Conservation (phyloP, 2,329 filamentous ascomycete species). For the Exophiala oligosperma region DNA sequence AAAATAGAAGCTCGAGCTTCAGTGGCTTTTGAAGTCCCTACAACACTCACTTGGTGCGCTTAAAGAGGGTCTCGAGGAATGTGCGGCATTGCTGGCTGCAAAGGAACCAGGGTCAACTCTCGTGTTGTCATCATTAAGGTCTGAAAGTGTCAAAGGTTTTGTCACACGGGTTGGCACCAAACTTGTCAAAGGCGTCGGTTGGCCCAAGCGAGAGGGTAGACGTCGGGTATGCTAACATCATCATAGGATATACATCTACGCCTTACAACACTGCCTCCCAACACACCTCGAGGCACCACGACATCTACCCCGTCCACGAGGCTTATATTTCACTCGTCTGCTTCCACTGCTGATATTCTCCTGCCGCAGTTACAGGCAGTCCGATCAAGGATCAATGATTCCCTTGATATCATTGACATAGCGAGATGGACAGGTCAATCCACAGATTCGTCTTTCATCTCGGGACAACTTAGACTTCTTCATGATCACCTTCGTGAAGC, state of each 20-base stretch:
- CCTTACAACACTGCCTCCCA: slow-evolving; percentile 64
- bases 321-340: slow-evolving; percentile 53
- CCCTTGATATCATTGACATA: slow-evolving; percentile 78
- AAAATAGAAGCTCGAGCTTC: slow-evolving; percentile 49
- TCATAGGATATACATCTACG: slow-evolving; percentile 73
- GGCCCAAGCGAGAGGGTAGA: no score
- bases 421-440: slow-evolving; percentile 70
- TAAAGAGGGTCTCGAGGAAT: slow-evolving; percentile 78
- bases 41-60: slow-evolving; percentile 62
- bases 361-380: slow-evolving; percentile 71
- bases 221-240: no score
- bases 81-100: slow-evolving; percentile 80
- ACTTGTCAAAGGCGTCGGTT: slow-evolving; percentile 81
- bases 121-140: slow-evolving; percentile 81
- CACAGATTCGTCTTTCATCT: slow-evolving; percentile 58
- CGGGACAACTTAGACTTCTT: slow-evolving; percentile 58
- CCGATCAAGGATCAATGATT: slow-evolving; percentile 75
- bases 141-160: slow-evolving; percentile 88
- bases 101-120: slow-evolving; percentile 84
- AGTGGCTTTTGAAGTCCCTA: slow-evolving; percentile 63
- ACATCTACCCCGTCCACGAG: slow-evolving; percentile 49
- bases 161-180: slow-evolving; percentile 88
- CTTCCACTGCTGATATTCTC: slow-evolving; percentile 54
- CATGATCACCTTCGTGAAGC: slow-evolving; percentile 62
- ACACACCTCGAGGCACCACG: slow-evolving; percentile 36